A percentile compares a stretch with the other conserved stretches of the same genome.
phyloP scores from a whole-genome alignment of 164 flowering plant species.

The Hamamelis virginiana region DNA sequence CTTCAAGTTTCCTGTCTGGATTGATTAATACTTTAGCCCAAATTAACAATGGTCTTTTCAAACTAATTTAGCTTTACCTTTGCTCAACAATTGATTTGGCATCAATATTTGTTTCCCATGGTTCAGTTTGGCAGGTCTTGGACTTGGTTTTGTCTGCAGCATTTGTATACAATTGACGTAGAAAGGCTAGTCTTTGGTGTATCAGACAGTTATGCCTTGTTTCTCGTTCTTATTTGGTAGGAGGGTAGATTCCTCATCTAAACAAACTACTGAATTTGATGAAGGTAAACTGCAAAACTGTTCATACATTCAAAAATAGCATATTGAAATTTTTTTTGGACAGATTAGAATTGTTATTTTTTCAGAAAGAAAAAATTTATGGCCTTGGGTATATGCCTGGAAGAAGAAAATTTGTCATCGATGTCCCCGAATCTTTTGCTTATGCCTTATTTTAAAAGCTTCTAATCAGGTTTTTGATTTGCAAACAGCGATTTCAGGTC shows the following conservation, averaged over 20 bases:
- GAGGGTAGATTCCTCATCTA: conserved; percentile 18
- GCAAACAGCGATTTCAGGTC: conserved; percentile 50
- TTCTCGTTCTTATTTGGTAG: conserved; percentile 40
- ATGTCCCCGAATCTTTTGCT: neutral
- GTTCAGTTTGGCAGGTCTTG: conserved; percentile 16
- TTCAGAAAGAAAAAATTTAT: neutral
- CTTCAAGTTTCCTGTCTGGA: too few species aligned
- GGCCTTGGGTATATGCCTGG: too few species aligned
- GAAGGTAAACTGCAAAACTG: conserved; percentile 41
- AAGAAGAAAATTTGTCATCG: neutral
- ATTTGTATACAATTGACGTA: conserved; percentile 1
- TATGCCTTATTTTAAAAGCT: conserved; percentile 3
- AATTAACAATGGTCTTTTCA: too few species aligned
- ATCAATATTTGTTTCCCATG: neutral
- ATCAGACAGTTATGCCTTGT: conserved; percentile 52
- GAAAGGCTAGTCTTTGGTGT: conserved; percentile 16
- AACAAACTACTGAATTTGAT: conserved; percentile 31
- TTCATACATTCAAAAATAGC: neutral
- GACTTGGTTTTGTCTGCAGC: conserved; percentile 4
- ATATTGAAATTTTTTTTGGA: neutral
- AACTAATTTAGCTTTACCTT: neutral
- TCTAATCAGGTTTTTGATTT: conserved; percentile 8
- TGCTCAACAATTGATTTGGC: neutral
- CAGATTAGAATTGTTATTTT: neutral
- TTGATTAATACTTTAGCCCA: too few species aligned